Conservation (phyloP, 257 asterid genomes). For the Nyctanthes arbortristis region DNA sequence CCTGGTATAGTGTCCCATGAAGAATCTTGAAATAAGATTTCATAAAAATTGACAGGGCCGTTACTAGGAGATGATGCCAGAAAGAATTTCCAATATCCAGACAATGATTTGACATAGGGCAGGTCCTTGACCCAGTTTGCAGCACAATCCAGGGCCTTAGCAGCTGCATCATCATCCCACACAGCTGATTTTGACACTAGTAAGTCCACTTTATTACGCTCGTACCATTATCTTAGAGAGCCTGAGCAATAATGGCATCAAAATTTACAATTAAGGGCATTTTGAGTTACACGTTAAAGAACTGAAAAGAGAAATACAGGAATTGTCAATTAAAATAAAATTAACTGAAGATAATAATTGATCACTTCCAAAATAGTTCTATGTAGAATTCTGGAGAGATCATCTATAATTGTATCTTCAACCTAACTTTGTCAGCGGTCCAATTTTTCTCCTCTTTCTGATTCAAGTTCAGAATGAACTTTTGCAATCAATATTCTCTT, state of each 20-base stretch:
- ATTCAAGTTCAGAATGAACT: slow-evolving; percentile 8
- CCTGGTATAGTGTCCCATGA: slow-evolving; percentile 87
- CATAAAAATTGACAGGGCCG: slow-evolving; percentile 61
- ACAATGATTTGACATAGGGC: slow-evolving; percentile 81
- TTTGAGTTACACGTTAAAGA: slow-evolving; percentile 1
- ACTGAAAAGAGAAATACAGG: background rate
- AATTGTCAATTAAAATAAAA: background rate
- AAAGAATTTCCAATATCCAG: slow-evolving; percentile 82
- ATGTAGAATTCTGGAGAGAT: background rate
- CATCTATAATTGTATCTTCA: no score
- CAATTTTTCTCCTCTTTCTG: background rate
- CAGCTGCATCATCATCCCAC: slow-evolving; percentile 89
- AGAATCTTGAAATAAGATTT: slow-evolving; percentile 68
- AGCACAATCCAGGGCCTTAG: slow-evolving; percentile 81
- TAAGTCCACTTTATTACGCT: slow-evolving; percentile 73
- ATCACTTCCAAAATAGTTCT: background rate
- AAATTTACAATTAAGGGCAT: slow-evolving; percentile 16
- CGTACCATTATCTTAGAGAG: slow-evolving; percentile 84
- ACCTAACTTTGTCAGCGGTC: no score
- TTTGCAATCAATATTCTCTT: background rate
- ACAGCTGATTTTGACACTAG: slow-evolving; percentile 64
- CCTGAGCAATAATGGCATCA: slow-evolving; percentile 44
- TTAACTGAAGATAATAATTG: background rate
- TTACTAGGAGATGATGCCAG: slow-evolving; percentile 61
- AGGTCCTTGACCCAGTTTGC: slow-evolving; percentile 79